A percentile compares a stretch with the other conserved stretches of the same genome.
phyloP scores from a whole-genome alignment of 345 rosid genomes.

The Ceriops tagal region DNA sequence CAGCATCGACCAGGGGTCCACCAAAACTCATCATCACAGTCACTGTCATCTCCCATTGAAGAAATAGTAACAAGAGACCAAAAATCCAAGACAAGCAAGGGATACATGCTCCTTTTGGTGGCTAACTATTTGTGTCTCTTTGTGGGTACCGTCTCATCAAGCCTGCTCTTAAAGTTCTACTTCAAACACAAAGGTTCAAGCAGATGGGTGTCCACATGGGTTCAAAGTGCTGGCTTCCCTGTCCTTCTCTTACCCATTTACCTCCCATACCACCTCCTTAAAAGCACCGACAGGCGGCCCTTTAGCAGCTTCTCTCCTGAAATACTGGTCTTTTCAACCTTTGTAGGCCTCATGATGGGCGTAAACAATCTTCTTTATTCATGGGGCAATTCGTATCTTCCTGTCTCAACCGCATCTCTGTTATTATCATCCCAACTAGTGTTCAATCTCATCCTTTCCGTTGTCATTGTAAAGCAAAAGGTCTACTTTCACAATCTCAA shows the following conservation, averaged over 20 bases:
- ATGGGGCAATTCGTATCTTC: conserved; percentile 82
- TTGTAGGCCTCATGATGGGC: conserved; percentile 70
- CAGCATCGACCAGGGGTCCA: background rate
- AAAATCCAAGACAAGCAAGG: conserved; percentile 32
- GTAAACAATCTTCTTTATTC: conserved; percentile 83
- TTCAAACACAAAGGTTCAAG: conserved; percentile 77
- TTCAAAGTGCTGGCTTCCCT: conserved; percentile 85
- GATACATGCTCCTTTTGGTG: conserved; percentile 42
- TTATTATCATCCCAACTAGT: conserved; percentile 74
- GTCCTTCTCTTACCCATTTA: conserved; percentile 58
- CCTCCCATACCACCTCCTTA: conserved; percentile 48
- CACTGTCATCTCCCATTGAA: background rate
- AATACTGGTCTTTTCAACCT: conserved; percentile 33
- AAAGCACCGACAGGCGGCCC: conserved; percentile 44
- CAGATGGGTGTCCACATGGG: conserved; percentile 96
- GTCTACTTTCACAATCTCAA: conserved; percentile 79
- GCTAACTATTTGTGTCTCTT: conserved; percentile 49
- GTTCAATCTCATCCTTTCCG: conserved; percentile 78
- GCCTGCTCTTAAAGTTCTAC: conserved; percentile 68
- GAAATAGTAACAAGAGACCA: conserved; percentile 17
- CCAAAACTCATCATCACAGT: background rate
- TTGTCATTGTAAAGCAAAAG: conserved; percentile 66
- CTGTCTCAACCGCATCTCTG: conserved; percentile 87
- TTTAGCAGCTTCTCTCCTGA: conserved; percentile 57
- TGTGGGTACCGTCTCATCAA: conserved; percentile 64